Base-by-base conservation (phyloP, 2,329 filamentous ascomycete genomes). In the Nannizziopsis arthrosporioides region DNA sequence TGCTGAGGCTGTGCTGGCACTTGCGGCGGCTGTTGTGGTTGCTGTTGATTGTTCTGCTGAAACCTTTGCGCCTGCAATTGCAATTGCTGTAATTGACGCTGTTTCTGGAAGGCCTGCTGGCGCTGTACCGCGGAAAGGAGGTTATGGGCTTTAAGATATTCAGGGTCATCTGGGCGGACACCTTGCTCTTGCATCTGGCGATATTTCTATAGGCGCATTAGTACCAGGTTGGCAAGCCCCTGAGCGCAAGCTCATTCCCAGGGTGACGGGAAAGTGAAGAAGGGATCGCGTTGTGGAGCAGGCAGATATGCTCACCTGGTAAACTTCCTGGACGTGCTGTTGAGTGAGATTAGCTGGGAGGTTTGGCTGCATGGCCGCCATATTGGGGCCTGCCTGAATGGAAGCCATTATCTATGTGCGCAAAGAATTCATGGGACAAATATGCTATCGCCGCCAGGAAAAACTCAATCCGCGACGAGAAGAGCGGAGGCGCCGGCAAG, bases 111-210 rank as follows among this genome's bases (percentile, higher is more conserved):
- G 32, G 75, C 72, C 58, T 78, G 70, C 54, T 77, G 71, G 52
- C 76, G 74, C 56, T 86, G 83, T 47, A 94, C 77, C 56, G 75
- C 80, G 34, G 77, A 66, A 53, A 95, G 75, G 52, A 93, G 80
- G 53, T 84, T 80, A 47, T 86, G 82, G 30, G 81, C 78, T 68
- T 92, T 93, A 59, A 90, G 76, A 60, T 83, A 89, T 63, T 96
- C 89, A 40, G 90, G 90, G 60, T 96, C 88, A 49, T 76, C 83
- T 49, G 81, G 76, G 36, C 85, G 79, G 18, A 93, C 82, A 56
- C 89, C 89, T 59, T 82, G 76, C 48, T 85, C 78, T 68, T 90
- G 92, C 84, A 96, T 88, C 64, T 85, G 80, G 61, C 85, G 83
- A 56, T 85, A 92, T 76, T 86, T 88, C 89, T 95, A 59, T 43